Base-by-base conservation (phyloP, 2,329 filamentous ascomycete genomes). In the Hymenoscyphus infarciens region DNA sequence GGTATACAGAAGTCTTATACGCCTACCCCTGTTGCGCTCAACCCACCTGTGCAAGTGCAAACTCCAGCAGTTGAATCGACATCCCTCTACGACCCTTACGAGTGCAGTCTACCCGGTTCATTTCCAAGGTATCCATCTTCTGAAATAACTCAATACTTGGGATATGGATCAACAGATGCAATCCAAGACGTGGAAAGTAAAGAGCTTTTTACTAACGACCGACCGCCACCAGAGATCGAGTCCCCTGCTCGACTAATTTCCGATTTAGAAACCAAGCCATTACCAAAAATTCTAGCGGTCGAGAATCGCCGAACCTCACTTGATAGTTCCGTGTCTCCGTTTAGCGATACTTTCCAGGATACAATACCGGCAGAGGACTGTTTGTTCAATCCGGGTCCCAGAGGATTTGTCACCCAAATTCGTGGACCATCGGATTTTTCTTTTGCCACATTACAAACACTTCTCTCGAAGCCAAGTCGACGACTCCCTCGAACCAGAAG, bases 401-500 rank as follows among this genome's bases (percentile, higher is more conserved):
- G 27, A 6, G 25, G 25, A 5, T 27, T 16, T 19, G 2, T 55
- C 16, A 7, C 25, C 16, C 25, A 31, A 7, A 55, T 55, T 16
- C 53, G 16, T 16, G 25, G 25, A 6, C 27, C 53, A 29, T 55
- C 53, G 2, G 5, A 29, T n/a, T 1, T 29, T 16, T 6, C 53
- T 8, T 3, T 31, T 33, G 5, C 13, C 16, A 27, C 22, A 29
- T 33, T 55, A n/a, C 29, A 29, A 6, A 31, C 8, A 27, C 22
- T 54, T 5, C 27, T 54, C 2, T 54, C 52, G 6, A n/a, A 54
- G n/a, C 22, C 22, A 19, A 35, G 19, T 13, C 29, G 56, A 38
- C 45, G 31, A 11, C 55, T 59, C 13, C 16, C 25, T n/a, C 56
- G 60, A 39, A 57, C 52, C 8, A 64, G 54, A 38, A 62, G 59